Percentiles rank a stretch among this genome's conserved stretches.
Conservation (phyloP, 139 green algal genomes). For the Ostreobium quekettii region DNA sequence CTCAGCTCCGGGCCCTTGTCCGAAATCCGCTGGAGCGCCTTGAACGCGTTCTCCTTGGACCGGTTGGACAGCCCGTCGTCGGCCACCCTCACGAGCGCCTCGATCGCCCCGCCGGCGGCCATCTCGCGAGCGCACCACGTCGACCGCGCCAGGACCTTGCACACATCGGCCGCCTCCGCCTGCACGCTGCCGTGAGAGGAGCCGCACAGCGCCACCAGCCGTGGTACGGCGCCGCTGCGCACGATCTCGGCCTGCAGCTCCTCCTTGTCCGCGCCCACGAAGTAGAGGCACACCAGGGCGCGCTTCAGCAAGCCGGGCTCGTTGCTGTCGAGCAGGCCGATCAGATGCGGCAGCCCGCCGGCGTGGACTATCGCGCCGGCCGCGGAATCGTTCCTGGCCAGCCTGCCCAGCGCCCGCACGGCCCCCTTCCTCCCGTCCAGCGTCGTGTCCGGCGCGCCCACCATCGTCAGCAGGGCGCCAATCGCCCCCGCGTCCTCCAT, state of each 20-base stretch:
- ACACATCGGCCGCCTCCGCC: conserved; percentile 39
- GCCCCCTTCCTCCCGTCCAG: conserved; percentile 26
- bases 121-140: conserved; percentile 20
- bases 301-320: conserved; percentile 33
- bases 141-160: conserved; percentile 40
- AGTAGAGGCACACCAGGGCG: conserved; percentile 45
- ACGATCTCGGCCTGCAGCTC: conserved; percentile 34
- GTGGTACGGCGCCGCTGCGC: conserved; percentile 22
- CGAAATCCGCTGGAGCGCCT: conserved; percentile 1
- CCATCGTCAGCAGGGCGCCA: conserved; percentile 33
- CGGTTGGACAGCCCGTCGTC: conserved; percentile 8
- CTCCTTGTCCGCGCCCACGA: conserved; percentile 46
- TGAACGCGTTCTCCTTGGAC: not conserved
- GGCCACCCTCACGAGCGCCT: conserved; percentile 22
- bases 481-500: conserved; percentile 28
- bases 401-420: conserved; percentile 31
- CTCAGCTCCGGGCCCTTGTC: not conserved
- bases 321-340: conserved; percentile 25
- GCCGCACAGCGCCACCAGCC: conserved; percentile 27
- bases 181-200: conserved; percentile 30
- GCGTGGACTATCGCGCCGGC: conserved; percentile 34
- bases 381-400: conserved; percentile 33
- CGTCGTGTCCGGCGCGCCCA: conserved; percentile 12
- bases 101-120: conserved; percentile 24
- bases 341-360: conserved; percentile 30